A percentile compares a stretch with the other conserved stretches of the same genome.
phyloP scores from a whole-genome alignment of 2,329 filamentous ascomycete genomes.

The Clonostachys sp. region DNA sequence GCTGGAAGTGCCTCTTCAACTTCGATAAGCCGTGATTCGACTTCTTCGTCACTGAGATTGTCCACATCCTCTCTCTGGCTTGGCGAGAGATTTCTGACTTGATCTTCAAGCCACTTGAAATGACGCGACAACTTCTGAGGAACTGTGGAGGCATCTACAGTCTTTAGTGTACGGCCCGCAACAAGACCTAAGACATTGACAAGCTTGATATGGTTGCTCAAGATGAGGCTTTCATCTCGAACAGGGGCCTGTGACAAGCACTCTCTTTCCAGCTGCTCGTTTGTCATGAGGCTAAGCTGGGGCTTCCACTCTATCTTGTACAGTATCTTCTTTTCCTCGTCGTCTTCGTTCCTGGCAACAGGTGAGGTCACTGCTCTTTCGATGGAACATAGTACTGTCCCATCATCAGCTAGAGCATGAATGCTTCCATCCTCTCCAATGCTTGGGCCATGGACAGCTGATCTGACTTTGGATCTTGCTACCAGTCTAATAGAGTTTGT shows the following conservation, averaged over 20 bases:
- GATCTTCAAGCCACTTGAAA: too few relatives aligned
- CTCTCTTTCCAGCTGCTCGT: background rate
- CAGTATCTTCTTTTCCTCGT: background rate
- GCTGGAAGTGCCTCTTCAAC: background rate
- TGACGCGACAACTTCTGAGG: too few relatives aligned
- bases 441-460: background rate
- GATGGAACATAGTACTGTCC: background rate
- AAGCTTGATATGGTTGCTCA: background rate
- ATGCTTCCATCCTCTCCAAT: background rate
- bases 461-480: too few relatives aligned
- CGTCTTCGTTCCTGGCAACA: background rate
- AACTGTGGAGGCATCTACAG: too few relatives aligned
- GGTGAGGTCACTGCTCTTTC: background rate
- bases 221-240: background rate
- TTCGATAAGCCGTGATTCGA: background rate
- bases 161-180: too few relatives aligned
- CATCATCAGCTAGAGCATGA: background rate
- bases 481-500: background rate
- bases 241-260: constrained; percentile 11
- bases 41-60: background rate
- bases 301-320: constrained; percentile 2
- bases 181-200: too few relatives aligned
- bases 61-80: too few relatives aligned
- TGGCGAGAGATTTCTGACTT: too few relatives aligned
- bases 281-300: background rate